phyloP scores from a whole-genome alignment of 2,329 filamentous ascomycete species.

The Fusarium sp. region DNA sequence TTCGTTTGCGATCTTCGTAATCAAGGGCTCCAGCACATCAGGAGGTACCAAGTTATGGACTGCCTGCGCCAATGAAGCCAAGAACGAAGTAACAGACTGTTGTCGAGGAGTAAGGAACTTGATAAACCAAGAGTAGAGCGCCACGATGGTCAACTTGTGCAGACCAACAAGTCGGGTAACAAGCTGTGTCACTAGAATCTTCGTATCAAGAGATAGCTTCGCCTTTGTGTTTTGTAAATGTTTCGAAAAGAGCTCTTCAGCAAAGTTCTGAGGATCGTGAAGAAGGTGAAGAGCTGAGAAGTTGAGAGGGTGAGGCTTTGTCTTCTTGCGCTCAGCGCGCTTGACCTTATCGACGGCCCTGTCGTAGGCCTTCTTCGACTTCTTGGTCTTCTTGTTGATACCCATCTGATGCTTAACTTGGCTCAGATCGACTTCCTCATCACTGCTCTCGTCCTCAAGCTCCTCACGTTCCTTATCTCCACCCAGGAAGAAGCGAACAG shows the following conservation, averaged over 20 bases:
- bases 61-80: slow-evolving; percentile 91
- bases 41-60: slow-evolving; percentile 93
- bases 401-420: slow-evolving; percentile 86
- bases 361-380: slow-evolving; percentile 82
- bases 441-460: slow-evolving; percentile 87
- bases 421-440: slow-evolving; percentile 81
- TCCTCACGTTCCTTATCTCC: slow-evolving; percentile 97
- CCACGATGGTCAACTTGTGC: slow-evolving; percentile 90
- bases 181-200: slow-evolving; percentile 88
- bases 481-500: slow-evolving; percentile 93
- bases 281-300: slow-evolving; percentile 95
- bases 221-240: slow-evolving; percentile 90
- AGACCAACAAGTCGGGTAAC: slow-evolving; percentile 91
- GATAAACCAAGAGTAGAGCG: slow-evolving; percentile 95
- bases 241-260: slow-evolving; percentile 88
- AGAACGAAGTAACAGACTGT: slow-evolving; percentile 89
- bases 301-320: slow-evolving; percentile 87
- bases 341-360: slow-evolving; percentile 87
- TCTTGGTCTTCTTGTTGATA: slow-evolving; percentile 97
- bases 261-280: slow-evolving; percentile 94
- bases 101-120: slow-evolving; percentile 91
- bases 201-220: slow-evolving; percentile 88
- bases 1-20: slow-evolving; percentile 97
- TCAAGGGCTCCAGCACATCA: slow-evolving; percentile 88
- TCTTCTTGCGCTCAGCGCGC: slow-evolving; percentile 87